These are phyloP conservation scores for Leccinum obscurum DNA, from an alignment of 768 basidiomycete genomes.

Conservation along the genomic window DNA sequence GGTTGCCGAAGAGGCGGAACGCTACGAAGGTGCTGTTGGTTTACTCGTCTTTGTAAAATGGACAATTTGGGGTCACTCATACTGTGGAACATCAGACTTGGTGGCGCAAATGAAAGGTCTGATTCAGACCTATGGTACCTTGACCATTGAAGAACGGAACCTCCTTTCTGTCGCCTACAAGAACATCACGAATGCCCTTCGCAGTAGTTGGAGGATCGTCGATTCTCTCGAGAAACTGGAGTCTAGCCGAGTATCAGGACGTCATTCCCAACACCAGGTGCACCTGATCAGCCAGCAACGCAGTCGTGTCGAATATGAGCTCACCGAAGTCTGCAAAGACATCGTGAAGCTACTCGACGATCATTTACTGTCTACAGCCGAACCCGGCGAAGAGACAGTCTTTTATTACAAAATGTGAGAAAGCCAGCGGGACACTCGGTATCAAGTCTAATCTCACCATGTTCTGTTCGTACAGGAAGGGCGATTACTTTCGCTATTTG, in stretches of 20 bases:
- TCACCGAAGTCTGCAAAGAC: conserved; percentile 77
- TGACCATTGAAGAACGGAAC: conserved; percentile 85
- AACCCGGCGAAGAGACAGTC: conserved; percentile 77
- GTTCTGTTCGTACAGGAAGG: conserved; percentile 52
- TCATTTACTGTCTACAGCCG: conserved; percentile 59
- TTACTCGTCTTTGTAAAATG: neutral
- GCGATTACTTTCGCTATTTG: conserved; percentile 90
- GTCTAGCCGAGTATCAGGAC: conserved; percentile 33
- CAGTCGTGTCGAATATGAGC: conserved; percentile 73
- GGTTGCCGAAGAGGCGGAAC: conserved; percentile 85
- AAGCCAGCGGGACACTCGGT: conserved; percentile 1
- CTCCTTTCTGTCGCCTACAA: conserved; percentile 89
- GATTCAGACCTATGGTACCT: conserved; percentile 63
- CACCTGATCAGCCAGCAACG: conserved; percentile 71
- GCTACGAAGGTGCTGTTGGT: conserved; percentile 68
- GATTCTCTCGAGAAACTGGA: conserved; percentile 72
- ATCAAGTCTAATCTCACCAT: conserved; percentile 11
- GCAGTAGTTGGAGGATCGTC: conserved; percentile 83
- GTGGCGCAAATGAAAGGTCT: conserved; percentile 77
- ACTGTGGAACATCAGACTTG: conserved; percentile 53
- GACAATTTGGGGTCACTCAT: conserved; percentile 7
- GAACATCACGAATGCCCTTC: conserved; percentile 81
- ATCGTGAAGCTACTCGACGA: conserved; percentile 69
- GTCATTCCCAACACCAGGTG: conserved; percentile 44
- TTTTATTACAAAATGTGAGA: conserved; percentile 88